Conservation (phyloP, 352 stramenopile genomes). For the Phytophthora sojae region DNA sequence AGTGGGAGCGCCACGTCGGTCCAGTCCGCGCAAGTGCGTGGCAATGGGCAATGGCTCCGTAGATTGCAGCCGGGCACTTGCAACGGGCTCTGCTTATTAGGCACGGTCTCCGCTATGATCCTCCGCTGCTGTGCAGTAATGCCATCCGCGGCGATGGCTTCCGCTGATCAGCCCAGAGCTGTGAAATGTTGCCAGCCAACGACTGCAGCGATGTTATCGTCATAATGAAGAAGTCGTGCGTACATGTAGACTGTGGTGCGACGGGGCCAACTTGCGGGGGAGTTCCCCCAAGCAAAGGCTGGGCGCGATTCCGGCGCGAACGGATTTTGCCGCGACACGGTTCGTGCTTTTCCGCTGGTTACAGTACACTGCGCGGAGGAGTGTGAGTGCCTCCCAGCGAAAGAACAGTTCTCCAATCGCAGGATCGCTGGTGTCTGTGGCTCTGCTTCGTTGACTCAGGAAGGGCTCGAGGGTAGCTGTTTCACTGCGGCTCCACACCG, state of each 20-base stretch:
- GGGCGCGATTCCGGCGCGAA: constrained; percentile 15
- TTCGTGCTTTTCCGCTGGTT: not conserved
- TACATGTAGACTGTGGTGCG: constrained; percentile 5
- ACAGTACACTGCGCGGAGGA: not conserved
- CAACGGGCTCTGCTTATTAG: constrained; percentile 1
- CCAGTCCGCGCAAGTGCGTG: constrained; percentile 9
- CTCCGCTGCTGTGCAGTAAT: not conserved
- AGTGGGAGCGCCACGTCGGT: constrained; percentile 27
- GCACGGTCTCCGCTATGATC: constrained; percentile 12
- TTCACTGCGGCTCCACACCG: not conserved
- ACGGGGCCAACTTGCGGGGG: constrained; percentile 6
- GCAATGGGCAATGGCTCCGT: constrained; percentile 6
- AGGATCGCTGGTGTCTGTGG: constrained; percentile 13
- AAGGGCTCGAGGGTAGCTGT: constrained; percentile 1
- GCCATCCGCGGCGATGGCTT: not conserved
- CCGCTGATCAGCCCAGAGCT: not conserved
- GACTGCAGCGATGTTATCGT: too few species aligned
- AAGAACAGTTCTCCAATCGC: constrained; percentile 18
- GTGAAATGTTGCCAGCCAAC: not conserved
- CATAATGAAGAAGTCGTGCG: not conserved
- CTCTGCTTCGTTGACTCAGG: constrained; percentile 2
- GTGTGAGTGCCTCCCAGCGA: not conserved
- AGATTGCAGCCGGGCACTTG: not conserved
- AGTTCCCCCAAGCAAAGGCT: constrained; percentile 3
- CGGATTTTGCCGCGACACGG: constrained; percentile 6